phyloP scores from a whole-genome alignment of 2,329 filamentous ascomycete genomes.

The Pseudomassariella vexata region DNA sequence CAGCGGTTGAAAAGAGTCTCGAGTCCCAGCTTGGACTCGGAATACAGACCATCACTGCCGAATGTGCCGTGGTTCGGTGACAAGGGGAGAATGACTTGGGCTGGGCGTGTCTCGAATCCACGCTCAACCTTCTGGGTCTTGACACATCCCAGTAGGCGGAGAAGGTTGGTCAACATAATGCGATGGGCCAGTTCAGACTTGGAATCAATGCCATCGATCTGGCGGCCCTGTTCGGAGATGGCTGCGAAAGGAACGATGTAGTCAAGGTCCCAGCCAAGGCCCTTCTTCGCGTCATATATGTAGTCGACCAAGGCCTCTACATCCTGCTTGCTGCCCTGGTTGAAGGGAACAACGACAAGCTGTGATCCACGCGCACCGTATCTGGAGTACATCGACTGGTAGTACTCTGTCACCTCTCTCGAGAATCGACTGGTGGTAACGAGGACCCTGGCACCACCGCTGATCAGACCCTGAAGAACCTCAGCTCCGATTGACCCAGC shows the following conservation, averaged over 20 bases:
- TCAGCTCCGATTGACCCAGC: constrained; percentile 97
- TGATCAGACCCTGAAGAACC: constrained; percentile 91
- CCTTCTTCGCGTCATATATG: constrained; percentile 94
- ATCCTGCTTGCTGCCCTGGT: constrained; percentile 97
- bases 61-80: constrained; percentile 99
- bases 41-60: constrained; percentile 95
- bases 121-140: constrained; percentile 85
- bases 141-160: constrained; percentile 83
- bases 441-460: constrained; percentile 91
- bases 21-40: constrained; percentile 93
- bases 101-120: constrained; percentile 90
- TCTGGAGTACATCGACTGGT: constrained; percentile 96
- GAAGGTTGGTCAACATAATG: constrained; percentile 96
- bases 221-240: constrained; percentile 94
- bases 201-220: constrained; percentile 94
- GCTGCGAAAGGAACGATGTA: constrained; percentile 94
- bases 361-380: constrained; percentile 92
- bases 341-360: constrained; percentile 97
- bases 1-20: constrained; percentile 98
- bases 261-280: constrained; percentile 96
- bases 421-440: constrained; percentile 97
- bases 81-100: constrained; percentile 90
- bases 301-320: constrained; percentile 91
- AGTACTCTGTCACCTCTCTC: constrained; percentile 96
- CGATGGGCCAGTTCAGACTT: constrained; percentile 97